Conservation (phyloP, 441 rosid genomes). For the Euphorbia schlechtendalii region DNA sequence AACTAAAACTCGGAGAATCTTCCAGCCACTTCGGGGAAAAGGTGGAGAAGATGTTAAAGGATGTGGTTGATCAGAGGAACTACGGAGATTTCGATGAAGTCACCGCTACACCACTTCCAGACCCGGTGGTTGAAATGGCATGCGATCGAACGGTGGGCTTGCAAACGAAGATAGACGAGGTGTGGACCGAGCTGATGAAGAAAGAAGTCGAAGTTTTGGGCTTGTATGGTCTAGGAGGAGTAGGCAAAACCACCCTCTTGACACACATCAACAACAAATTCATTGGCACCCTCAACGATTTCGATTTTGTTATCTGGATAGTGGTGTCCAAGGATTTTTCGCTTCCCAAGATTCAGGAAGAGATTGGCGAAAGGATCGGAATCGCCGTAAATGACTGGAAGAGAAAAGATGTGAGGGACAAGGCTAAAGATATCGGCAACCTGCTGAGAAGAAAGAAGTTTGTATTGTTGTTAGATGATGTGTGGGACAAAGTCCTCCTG, state of each 20-base stretch:
- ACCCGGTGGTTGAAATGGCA: not conserved
- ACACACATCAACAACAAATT: slow-evolving; percentile 38
- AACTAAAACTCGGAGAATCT: not conserved
- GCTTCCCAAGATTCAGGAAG: slow-evolving; percentile 31
- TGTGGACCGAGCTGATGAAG: slow-evolving; percentile 32
- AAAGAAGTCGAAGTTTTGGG: slow-evolving; percentile 29
- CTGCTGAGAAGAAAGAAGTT: slow-evolving; percentile 13
- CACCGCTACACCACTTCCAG: not conserved
- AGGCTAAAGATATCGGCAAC: not conserved
- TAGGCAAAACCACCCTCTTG: slow-evolving; percentile 51
- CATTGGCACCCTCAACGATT: slow-evolving; percentile 17
- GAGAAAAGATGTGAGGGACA: slow-evolving; percentile 18
- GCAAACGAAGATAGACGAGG: slow-evolving; percentile 25
- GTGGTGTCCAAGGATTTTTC: slow-evolving; percentile 31
- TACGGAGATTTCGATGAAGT: not conserved
- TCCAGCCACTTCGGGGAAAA: not conserved
- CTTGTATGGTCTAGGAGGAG: slow-evolving; percentile 43
- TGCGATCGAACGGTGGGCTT: slow-evolving; percentile 20
- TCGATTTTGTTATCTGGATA: slow-evolving; percentile 42
- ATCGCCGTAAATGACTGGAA: slow-evolving; percentile 28
- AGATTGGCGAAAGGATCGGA: slow-evolving; percentile 27
- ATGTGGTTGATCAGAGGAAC: not conserved
- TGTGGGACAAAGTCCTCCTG: slow-evolving; percentile 11
- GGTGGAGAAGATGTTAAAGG: slow-evolving; percentile 1
- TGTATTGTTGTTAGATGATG: slow-evolving; percentile 14